Evolutionary conservation across 2,329 filamentous ascomycete genomes (phyloP).

Genomic region (Neobulgaria alba): DNA sequence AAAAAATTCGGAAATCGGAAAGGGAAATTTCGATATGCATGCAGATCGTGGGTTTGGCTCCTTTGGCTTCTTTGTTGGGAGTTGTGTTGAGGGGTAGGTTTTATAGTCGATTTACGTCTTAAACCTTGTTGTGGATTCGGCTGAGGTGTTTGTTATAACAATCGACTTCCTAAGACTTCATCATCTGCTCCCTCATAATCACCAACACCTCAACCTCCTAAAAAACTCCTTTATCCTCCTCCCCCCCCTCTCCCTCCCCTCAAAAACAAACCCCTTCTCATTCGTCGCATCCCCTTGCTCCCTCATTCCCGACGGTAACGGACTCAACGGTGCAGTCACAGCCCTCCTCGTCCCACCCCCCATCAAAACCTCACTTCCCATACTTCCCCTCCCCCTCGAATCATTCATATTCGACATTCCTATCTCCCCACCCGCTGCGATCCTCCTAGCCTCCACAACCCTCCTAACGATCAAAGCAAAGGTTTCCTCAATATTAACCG

Average conservation of each 20-base stretch:
- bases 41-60: too few relatives aligned
- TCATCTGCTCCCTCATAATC: too few relatives aligned
- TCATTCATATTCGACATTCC: background rate
- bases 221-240: background rate
- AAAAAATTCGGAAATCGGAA: too few relatives aligned
- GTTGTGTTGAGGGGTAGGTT: too few relatives aligned
- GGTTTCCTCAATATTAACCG: constrained; percentile 85
- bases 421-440: constrained; percentile 8
- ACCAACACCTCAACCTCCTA: background rate
- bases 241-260: constrained; percentile 4
- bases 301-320: constrained; percentile 20
- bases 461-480: constrained; percentile 62
- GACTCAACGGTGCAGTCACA: constrained; percentile 24
- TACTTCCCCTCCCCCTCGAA: background rate
- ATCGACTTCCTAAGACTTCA: too few relatives aligned
- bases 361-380: constrained; percentile 4
- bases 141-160: too few relatives aligned
- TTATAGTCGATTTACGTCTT: too few relatives aligned
- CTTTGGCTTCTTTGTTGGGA: too few relatives aligned
- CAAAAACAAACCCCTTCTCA: background rate
- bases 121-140: too few relatives aligned
- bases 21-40: too few relatives aligned
- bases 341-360: constrained; percentile 21
- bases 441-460: constrained; percentile 41
- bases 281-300: constrained; percentile 12